Evolutionary conservation across 2,329 filamentous ascomycete genomes (phyloP), one percentile per base, ranked within the genome.

Genomic region (Ceratocystis huliohia): DNA sequence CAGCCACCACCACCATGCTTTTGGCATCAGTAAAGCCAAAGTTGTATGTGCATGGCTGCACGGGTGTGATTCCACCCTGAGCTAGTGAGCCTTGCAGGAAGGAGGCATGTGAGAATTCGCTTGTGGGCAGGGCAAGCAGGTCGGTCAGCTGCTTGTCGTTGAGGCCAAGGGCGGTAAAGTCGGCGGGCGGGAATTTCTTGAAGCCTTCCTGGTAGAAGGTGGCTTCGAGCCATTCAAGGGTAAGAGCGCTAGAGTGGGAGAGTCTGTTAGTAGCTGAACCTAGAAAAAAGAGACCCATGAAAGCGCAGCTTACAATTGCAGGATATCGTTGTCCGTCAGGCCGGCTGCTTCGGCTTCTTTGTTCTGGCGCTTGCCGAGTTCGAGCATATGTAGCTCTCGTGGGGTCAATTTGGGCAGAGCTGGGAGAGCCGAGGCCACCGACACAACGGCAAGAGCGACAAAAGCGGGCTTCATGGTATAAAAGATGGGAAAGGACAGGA

Each of bases 191-290:
- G 76, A 90, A 88, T 74, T 84, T 81, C 69, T 80, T 79, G 73
- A 91, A 88, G 46, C 86, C 87, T 73, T 88, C 80, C 71, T 82
- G 79, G 79, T 91, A 91, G 76, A 89, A 91, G 66, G 81, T 79
- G 28, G 84, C 80, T 77, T 91, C 88, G 71, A 91, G 85, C 76
- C 88, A 85, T 76, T 91, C 88, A 59, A 89, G 80, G 5, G 87
- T 89, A 66, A 89, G 78, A 69, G 87, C 87, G 73, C 84, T 67
- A 22, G 22, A 15, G 22, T 28, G 15, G 30, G 30, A 25, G n/a
- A 8, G 28, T 13, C 2, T 10, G 28, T 10, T 20, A 13, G 22
- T 8, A 10, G 15, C 41, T 13, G 13, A 17, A 53, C 63, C 6
- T 17, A 10, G 13, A 8, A 22, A 15, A 28, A 8, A 10, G 22